phyloP scores from a whole-genome alignment of 164 flowering plant species.

The Stephania japonica region DNA sequence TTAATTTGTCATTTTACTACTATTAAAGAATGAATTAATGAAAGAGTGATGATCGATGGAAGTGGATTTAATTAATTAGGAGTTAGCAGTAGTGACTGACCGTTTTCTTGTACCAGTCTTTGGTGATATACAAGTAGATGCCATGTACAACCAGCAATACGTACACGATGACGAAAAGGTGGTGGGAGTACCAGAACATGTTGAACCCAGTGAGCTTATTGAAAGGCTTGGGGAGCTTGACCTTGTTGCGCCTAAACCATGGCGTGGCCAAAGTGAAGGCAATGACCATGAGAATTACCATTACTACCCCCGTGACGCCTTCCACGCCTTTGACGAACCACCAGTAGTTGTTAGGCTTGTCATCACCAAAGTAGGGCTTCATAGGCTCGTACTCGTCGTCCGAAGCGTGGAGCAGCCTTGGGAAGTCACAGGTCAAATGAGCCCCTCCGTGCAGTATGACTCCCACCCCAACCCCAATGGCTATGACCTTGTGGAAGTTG shows the following conservation, averaged over 20 bases:
- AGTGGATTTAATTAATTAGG: too few relatives aligned
- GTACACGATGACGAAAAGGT: conserved; percentile 34
- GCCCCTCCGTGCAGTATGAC: conserved; percentile 26
- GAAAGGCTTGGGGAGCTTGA: conserved; percentile 24
- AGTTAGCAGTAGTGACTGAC: conserved; percentile 14
- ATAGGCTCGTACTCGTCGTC: conserved; percentile 46
- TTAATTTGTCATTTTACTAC: too few relatives aligned
- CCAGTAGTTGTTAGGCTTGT: conserved; percentile 34
- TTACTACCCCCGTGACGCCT: conserved; percentile 27
- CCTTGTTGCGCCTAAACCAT: conserved; percentile 31
- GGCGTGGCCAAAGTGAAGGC: conserved; percentile 31
- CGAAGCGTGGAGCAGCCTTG: conserved; percentile 36
- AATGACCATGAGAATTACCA: conserved; percentile 33
- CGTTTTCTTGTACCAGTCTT: conserved; percentile 36
- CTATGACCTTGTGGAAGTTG: conserved; percentile 54
- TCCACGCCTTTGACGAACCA: conserved; percentile 29
- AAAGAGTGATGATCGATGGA: too few relatives aligned
- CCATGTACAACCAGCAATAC: conserved; percentile 30
- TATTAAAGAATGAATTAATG: too few relatives aligned
- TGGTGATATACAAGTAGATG: conserved; percentile 25
- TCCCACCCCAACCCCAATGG: conserved; percentile 25
- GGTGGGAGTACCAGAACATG: conserved; percentile 41
- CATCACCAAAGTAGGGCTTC: conserved; percentile 44
- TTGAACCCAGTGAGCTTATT: conserved; percentile 31
- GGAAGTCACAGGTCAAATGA: conserved; percentile 36